phyloP scores from a whole-genome alignment of 371 early-diverging fungal genomes.

The Saksenaea vasiformis region DNA sequence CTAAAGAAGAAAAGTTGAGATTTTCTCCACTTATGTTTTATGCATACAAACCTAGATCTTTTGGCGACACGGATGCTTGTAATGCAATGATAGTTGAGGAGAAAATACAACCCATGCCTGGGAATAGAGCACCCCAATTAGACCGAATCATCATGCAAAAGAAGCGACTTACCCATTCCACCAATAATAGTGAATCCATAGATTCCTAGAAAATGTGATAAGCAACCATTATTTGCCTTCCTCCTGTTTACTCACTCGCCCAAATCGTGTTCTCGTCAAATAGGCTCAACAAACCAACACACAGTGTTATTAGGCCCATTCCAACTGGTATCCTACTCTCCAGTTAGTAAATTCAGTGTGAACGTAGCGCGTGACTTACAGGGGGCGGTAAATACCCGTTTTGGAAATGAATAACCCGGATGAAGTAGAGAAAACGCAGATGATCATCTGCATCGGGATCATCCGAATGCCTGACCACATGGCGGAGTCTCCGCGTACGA shows the following conservation, averaged over 20 bases:
- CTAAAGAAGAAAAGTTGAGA: constrained; percentile 13
- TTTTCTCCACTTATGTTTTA: background rate
- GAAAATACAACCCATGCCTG: constrained; percentile 34
- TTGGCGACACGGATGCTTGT: constrained; percentile 43
- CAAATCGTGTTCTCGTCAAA: constrained; percentile 30
- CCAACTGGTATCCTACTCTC: constrained; percentile 37
- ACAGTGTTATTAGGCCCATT: constrained; percentile 33
- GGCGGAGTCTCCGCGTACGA: constrained; percentile 58
- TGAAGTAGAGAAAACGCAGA: constrained; percentile 35
- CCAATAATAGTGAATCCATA: constrained; percentile 45
- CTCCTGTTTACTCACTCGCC: constrained; percentile 20
- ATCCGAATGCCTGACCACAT: constrained; percentile 57
- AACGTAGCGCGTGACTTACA: constrained; percentile 24
- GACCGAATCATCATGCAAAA: too few relatives aligned
- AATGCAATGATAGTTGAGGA: constrained; percentile 46
- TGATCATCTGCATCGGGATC: constrained; percentile 55
- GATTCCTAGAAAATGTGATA: constrained; percentile 16
- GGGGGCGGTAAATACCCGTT: constrained; percentile 48
- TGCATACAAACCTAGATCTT: constrained; percentile 33
- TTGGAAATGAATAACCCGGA: constrained; percentile 49
- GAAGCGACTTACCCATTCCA: constrained; percentile 22
- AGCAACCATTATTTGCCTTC: background rate
- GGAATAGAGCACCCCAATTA: background rate
- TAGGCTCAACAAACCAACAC: constrained; percentile 33
- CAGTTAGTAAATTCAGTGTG: background rate